Percentiles rank a stretch among this genome's conserved stretches.
Conservation (phyloP, 192 early-diverging fungal species). For the Coemansia sp. region DNA sequence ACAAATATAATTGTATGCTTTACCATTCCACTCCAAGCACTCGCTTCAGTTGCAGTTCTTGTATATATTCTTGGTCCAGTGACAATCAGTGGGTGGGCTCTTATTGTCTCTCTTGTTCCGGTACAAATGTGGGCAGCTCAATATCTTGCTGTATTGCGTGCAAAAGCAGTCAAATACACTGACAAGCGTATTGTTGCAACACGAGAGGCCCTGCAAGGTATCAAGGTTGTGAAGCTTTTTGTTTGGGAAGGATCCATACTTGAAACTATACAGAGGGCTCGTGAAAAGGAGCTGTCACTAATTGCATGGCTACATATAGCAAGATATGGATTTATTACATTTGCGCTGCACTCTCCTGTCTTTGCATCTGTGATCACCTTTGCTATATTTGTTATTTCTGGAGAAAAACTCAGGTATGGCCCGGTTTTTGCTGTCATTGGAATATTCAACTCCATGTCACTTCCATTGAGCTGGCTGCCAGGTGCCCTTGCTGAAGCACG, state of each 20-base stretch:
- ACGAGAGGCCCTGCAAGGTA: conserved; percentile 60
- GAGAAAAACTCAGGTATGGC: conserved; percentile 30
- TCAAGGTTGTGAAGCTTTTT: conserved; percentile 69
- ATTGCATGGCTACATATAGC: conserved; percentile 41
- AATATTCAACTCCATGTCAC: conserved; percentile 48
- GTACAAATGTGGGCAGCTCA: conserved; percentile 47
- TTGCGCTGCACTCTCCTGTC: conserved; percentile 41
- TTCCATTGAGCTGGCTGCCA: conserved; percentile 48
- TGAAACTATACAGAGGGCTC: conserved; percentile 26
- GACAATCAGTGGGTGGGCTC: conserved; percentile 29
- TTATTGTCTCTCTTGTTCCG: conserved; percentile 46
- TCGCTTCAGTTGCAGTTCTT: conserved; percentile 35
- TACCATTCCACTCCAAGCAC: conserved; percentile 43
- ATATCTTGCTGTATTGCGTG: conserved; percentile 33
- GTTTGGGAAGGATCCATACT: conserved; percentile 57
- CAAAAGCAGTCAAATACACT: conserved; percentile 26
- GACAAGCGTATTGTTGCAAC: conserved; percentile 51
- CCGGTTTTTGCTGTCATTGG: conserved; percentile 51
- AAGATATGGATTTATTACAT: conserved; percentile 41
- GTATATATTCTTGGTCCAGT: conserved; percentile 45
- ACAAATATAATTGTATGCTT: conserved; percentile 40
- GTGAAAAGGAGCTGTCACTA: conserved; percentile 28
- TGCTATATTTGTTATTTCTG: conserved; percentile 19
- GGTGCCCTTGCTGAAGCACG: conserved; percentile 40
- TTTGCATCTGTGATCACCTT: conserved; percentile 49